Conservation (phyloP, 2,329 filamentous ascomycete genomes). For the Ceratocystis smalleyi region DNA sequence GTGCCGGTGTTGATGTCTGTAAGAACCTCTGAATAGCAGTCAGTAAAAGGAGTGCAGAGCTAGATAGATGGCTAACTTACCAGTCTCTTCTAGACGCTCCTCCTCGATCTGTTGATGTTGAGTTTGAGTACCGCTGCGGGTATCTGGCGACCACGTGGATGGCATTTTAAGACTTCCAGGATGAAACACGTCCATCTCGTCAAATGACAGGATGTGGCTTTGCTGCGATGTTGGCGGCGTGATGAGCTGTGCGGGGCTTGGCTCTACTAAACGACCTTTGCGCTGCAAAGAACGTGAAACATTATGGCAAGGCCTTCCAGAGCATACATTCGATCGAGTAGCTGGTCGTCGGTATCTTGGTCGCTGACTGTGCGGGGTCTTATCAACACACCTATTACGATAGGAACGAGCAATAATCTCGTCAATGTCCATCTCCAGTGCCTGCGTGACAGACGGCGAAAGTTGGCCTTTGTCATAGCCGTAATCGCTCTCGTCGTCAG, state of each 20-base stretch:
- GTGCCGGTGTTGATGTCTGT: background rate
- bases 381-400: background rate
- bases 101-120: background rate
- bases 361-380: background rate
- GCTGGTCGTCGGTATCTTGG: background rate
- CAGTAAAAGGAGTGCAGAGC: background rate
- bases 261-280: background rate
- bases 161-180: background rate
- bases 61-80: background rate
- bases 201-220: background rate
- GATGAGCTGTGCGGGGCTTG: background rate
- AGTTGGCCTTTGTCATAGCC: background rate
- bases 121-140: background rate
- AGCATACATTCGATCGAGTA: background rate
- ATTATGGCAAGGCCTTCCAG: background rate
- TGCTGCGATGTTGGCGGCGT: constrained; percentile 11
- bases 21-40: background rate
- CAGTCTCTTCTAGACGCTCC: background rate
- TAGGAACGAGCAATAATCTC: constrained; percentile 11
- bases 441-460: constrained; percentile 10
- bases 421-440: constrained; percentile 13
- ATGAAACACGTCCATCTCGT: constrained; percentile 6
- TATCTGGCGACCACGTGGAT: background rate
- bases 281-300: background rate
- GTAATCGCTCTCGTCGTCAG: background rate